Conservation (phyloP, 2,329 filamentous ascomycete species). For the Fusarium foetens region DNA sequence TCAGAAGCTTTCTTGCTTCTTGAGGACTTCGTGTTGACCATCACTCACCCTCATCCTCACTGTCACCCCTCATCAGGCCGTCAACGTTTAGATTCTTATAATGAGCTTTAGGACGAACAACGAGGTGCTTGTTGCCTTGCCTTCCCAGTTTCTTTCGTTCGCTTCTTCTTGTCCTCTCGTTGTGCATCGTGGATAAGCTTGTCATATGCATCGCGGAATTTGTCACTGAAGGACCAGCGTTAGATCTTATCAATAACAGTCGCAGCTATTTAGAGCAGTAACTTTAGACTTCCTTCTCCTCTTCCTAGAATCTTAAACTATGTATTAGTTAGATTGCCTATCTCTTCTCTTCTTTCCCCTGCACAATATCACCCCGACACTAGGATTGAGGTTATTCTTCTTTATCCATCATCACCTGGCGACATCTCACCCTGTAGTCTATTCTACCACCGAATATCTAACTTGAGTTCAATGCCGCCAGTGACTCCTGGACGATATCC, state of each 20-base stretch:
- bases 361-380: too few relatives aligned
- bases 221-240: background rate
- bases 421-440: background rate
- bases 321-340: too few relatives aligned
- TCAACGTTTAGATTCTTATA: too few relatives aligned
- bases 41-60: background rate
- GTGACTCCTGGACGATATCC: background rate
- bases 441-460: background rate
- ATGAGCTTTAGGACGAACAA: too few relatives aligned
- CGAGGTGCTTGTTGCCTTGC: too few relatives aligned
- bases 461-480: background rate
- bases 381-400: too few relatives aligned
- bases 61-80: background rate
- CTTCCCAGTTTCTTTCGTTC: background rate
- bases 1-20: background rate
- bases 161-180: background rate
- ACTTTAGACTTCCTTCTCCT: too few relatives aligned
- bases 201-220: background rate
- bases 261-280: too few relatives aligned
- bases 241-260: too few relatives aligned
- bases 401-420: background rate
- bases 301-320: too few relatives aligned
- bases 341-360: too few relatives aligned
- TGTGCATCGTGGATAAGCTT: background rate
- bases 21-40: constrained; percentile 5